Evolutionary conservation across 1,284 basidiomycete genomes (phyloP).

Genomic region (Fomitopsis pinicola): DNA sequence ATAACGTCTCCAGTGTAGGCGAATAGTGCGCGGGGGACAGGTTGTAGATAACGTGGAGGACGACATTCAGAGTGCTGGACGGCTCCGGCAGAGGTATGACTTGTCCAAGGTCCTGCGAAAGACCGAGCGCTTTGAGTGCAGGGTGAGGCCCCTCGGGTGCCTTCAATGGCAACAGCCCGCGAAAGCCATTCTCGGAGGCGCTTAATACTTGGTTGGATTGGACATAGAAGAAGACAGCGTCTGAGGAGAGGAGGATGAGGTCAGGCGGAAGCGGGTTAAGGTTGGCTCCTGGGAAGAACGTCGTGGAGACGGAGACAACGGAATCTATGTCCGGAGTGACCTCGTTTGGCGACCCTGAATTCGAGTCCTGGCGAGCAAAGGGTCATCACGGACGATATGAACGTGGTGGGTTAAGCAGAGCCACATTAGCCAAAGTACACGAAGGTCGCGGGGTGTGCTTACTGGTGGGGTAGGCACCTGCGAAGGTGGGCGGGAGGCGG

Average conservation of each 20-base stretch:
- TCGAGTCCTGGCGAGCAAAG: conserved; percentile 22
- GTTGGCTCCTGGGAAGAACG: conserved; percentile 68
- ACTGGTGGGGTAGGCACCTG: conserved; percentile 70
- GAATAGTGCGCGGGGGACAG: conserved; percentile 33
- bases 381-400: background rate
- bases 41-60: conserved; percentile 33
- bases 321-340: conserved; percentile 30
- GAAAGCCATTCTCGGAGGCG: conserved; percentile 35
- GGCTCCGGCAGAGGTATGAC: conserved; percentile 29
- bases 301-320: conserved; percentile 73
- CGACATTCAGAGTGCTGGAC: conserved; percentile 32
- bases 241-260: conserved; percentile 60
- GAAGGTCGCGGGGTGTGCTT: conserved; percentile 16
- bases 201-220: conserved; percentile 31
- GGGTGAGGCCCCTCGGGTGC: conserved; percentile 1
- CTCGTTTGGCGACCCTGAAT: conserved; percentile 31
- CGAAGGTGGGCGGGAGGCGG: conserved; percentile 16
- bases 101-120: conserved; percentile 23
- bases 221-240: conserved; percentile 65
- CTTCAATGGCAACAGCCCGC: conserved; percentile 26
- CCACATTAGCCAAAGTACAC: background rate
- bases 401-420: background rate
- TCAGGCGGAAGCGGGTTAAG: conserved; percentile 52
- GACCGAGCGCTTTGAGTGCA: conserved; percentile 5
- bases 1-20: conserved; percentile 28